phyloP scores from a whole-genome alignment of 805 yeast species.

The Saturnispora dispora region DNA sequence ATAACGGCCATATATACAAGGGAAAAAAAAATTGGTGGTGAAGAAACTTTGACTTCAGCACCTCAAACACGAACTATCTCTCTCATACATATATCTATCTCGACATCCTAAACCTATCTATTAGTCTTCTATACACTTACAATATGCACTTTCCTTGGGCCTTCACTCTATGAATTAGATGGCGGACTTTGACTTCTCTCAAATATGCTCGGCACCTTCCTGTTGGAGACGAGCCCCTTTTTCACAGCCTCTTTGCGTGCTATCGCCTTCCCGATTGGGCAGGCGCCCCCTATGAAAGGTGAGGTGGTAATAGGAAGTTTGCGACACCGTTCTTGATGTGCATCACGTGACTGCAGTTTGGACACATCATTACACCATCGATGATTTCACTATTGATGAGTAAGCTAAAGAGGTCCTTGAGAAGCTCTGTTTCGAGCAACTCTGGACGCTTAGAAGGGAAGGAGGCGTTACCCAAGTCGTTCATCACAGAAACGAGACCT shows the following conservation, averaged over 20 bases:
- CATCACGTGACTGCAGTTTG: constrained; percentile 78
- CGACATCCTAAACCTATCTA: neutral
- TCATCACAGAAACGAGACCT: constrained; percentile 70
- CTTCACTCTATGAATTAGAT: neutral
- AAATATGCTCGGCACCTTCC: neutral
- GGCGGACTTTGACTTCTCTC: neutral
- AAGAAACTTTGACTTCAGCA: neutral
- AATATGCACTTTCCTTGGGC: neutral
- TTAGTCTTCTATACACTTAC: neutral
- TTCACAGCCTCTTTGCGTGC: neutral
- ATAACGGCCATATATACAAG: neutral
- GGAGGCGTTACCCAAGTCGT: constrained; percentile 57
- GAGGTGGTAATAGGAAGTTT: constrained; percentile 90
- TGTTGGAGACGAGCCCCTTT: neutral
- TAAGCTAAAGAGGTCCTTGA: constrained; percentile 68
- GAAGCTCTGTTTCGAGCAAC: constrained; percentile 40
- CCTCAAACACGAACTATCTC: neutral
- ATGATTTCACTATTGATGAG: constrained; percentile 77
- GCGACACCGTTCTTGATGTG: constrained; percentile 91
- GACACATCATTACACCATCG: constrained; percentile 86
- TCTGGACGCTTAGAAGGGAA: constrained; percentile 58
- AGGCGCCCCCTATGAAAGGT: constrained; percentile 43
- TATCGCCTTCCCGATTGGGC: neutral
- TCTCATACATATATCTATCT: neutral
- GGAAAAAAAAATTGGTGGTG: neutral